A percentile compares a stretch with the other conserved stretches of the same genome.
Evolutionary conservation across 1,284 basidiomycete genomes (phyloP).

Genomic region (Puccinia hordei): DNA sequence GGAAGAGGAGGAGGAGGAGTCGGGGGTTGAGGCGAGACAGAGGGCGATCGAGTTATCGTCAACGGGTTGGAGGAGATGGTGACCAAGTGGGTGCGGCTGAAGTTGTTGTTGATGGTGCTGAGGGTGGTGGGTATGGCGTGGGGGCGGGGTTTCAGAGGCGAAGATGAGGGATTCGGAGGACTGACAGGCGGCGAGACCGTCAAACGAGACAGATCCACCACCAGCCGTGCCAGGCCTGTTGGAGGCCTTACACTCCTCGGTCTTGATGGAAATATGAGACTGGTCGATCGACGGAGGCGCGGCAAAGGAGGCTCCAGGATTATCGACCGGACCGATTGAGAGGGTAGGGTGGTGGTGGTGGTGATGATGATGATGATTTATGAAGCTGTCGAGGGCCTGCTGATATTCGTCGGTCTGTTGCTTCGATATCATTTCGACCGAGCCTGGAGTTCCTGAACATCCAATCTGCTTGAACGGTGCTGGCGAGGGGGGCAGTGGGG

Average conservation of each 20-base stretch:
- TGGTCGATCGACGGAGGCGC: not conserved
- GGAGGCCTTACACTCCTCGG: not conserved
- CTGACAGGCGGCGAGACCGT: too few species aligned
- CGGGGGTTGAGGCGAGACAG: not conserved
- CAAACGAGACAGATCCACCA: not conserved
- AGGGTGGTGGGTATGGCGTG: not conserved
- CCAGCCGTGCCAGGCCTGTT: not conserved
- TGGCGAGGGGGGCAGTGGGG: constrained; percentile 36
- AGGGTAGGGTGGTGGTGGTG: not conserved
- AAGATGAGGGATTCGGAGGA: not conserved
- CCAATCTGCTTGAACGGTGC: constrained; percentile 12
- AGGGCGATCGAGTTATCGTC: not conserved
- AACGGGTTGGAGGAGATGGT: not conserved
- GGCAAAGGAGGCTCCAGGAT: not conserved
- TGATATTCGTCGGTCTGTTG: not conserved
- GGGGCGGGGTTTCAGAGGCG: not conserved
- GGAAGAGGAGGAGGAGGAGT: not conserved
- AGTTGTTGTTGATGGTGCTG: not conserved
- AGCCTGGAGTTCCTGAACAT: not conserved
- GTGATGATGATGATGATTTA: not conserved
- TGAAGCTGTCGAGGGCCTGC: not conserved
- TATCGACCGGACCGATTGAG: not conserved
- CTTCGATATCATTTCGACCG: not conserved
- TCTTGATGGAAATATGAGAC: not conserved
- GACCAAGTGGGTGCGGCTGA: not conserved